phyloP scores from a whole-genome alignment of 208 protist genomes.

The Wallacemonas rigidus region DNA sequence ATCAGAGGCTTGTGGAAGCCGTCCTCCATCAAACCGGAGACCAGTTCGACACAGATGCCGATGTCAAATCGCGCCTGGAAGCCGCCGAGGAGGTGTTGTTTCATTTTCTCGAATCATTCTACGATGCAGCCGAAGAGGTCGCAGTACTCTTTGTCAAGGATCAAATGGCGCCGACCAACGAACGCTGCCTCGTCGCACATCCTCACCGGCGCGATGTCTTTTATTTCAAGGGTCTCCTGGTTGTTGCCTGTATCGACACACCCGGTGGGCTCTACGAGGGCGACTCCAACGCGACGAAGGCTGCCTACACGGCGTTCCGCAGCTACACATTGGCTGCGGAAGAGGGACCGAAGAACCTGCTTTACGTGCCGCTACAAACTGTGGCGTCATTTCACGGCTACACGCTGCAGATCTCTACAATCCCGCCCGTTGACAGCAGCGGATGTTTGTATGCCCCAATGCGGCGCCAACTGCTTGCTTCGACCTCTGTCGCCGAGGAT shows the following conservation, averaged over 20 bases:
- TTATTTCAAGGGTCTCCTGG: conserved; percentile 43
- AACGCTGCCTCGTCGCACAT: not conserved
- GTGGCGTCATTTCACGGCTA: conserved; percentile 64
- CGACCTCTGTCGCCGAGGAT: not conserved
- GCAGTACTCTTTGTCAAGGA: conserved; percentile 18
- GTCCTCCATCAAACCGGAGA: not conserved
- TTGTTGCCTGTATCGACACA: conserved; percentile 58
- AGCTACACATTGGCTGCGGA: conserved; percentile 39
- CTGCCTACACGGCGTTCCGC: conserved; percentile 33
- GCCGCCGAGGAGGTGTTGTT: not conserved
- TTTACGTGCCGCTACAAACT: conserved; percentile 55
- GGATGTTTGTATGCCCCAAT: conserved; percentile 30
- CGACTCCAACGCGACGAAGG: conserved; percentile 40
- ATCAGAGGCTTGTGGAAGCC: conserved; percentile 45
- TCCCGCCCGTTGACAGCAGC: conserved; percentile 41
- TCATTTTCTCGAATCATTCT: not conserved
- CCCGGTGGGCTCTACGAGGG: conserved; percentile 43
- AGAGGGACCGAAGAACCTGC: conserved; percentile 45
- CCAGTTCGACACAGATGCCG: not conserved
- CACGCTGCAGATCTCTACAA: conserved; percentile 46
- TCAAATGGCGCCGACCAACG: conserved; percentile 7
- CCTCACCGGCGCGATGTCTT: conserved; percentile 2
- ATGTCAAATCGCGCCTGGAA: not conserved
- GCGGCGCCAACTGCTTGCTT: not conserved
- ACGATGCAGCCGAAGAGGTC: conserved; percentile 8